These are phyloP conservation scores for Ormosia semicastrata DNA, from an alignment of 306 rosid species.

Conservation along the genomic window DNA sequence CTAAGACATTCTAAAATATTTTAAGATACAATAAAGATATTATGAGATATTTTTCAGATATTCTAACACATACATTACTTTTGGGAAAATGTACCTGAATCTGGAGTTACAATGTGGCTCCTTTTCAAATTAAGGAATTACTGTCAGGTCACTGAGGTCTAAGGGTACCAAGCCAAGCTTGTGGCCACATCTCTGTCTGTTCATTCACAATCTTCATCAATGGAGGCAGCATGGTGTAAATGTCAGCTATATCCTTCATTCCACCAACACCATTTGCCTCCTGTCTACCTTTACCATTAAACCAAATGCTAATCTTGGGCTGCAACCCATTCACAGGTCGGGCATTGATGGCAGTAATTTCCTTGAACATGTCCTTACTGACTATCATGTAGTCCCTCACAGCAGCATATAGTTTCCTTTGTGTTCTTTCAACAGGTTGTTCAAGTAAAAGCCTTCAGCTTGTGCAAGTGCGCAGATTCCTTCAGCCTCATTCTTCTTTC, in stretches of 20 bases:
- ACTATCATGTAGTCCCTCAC: neutral
- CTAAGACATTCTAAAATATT: no score
- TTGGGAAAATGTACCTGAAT: no score
- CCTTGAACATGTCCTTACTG: neutral
- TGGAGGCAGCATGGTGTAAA: neutral
- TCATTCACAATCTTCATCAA: neutral
- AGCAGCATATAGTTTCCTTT: slow-evolving; percentile 1
- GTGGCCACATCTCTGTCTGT: neutral
- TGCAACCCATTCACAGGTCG: neutral
- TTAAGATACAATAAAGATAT: no score
- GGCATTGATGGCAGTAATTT: neutral
- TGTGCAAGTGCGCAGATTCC: neutral
- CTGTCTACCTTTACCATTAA: neutral
- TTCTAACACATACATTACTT: no score
- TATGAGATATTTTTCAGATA: no score
- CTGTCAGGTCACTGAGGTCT: no score
- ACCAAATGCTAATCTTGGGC: neutral
- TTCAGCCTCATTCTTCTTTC: neutral
- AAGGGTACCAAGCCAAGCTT: neutral
- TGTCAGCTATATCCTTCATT: neutral
- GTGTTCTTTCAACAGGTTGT: neutral
- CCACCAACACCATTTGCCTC: neutral
- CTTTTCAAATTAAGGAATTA: no score
- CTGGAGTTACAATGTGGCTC: no score
- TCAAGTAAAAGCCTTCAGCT: neutral